Percentiles rank a stretch among this genome's conserved stretches.
These are phyloP conservation scores for Mucor lusitanicus DNA, from an alignment of 371 early-diverging fungal genomes.

Conservation along the genomic window DNA sequence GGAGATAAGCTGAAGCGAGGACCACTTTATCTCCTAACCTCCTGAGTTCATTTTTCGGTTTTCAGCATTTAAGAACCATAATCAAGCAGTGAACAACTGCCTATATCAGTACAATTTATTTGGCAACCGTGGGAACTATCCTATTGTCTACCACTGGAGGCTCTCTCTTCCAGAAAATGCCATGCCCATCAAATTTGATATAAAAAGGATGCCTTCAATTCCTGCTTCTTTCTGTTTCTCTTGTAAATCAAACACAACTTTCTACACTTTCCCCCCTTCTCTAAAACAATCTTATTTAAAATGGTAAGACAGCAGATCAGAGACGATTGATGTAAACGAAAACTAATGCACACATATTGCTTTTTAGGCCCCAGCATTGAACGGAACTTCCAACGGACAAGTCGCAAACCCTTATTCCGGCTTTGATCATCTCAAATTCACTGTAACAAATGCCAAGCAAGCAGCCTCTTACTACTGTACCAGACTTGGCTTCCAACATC, in stretches of 20 bases:
- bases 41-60: conserved; percentile 3
- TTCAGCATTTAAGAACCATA: conserved; percentile 14
- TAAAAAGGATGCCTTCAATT: conserved; percentile 2
- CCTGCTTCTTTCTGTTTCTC: background rate
- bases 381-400: conserved; percentile 14
- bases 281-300: background rate
- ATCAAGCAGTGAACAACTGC: background rate
- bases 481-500: conserved; percentile 87
- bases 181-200: background rate
- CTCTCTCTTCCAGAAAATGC: background rate
- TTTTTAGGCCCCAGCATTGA: conserved; percentile 24
- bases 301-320: background rate
- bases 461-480: conserved; percentile 92
- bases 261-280: background rate
- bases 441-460: conserved; percentile 94
- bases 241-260: background rate
- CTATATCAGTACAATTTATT: background rate
- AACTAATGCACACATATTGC: background rate
- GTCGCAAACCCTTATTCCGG: conserved; percentile 40
- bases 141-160: background rate
- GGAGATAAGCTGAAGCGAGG: background rate
- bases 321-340: no score
- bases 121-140: conserved; percentile 23
- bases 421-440: conserved; percentile 82
- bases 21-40: background rate